Evolutionary conservation across 108 stramenopile genomes (phyloP).

Genomic region (Poteriospumella lacustris): DNA sequence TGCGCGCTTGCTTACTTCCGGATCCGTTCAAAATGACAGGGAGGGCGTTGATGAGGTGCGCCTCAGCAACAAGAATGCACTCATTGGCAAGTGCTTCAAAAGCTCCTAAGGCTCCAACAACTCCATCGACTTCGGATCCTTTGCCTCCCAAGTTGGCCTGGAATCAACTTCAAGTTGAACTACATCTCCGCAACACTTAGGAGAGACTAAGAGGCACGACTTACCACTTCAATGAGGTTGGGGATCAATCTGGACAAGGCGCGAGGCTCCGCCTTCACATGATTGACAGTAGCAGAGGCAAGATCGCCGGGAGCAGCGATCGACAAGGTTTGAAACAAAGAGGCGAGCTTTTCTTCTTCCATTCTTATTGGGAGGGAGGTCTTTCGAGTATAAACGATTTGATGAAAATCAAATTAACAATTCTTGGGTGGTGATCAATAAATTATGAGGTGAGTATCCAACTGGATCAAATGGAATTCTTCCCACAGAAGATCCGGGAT

Average conservation of each 20-base stretch:
- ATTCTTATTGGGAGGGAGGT: no score
- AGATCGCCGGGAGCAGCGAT: neutral
- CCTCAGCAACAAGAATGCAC: slow-evolving; percentile 1
- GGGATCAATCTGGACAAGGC: neutral
- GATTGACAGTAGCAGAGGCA: neutral
- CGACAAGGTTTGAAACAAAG: neutral
- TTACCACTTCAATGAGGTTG: neutral
- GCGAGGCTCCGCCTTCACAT: neutral
- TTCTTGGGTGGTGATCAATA: no score
- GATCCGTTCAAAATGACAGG: neutral
- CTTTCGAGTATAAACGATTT: no score
- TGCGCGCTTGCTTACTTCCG: neutral
- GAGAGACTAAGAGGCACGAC: no score
- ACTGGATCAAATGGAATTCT: no score
- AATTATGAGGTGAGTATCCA: no score
- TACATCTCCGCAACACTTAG: neutral
- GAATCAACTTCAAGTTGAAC: neutral
- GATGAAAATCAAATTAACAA: no score
- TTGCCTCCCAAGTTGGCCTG: no score
- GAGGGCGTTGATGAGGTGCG: neutral
- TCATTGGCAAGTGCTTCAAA: slow-evolving; percentile 19
- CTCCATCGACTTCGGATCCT: neutral
- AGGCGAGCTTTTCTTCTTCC: neutral
- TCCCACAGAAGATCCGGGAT: no score
- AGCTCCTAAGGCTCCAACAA: neutral